Base-by-base conservation (phyloP, 2,329 filamentous ascomycete genomes). In the Fusarium nisikadoi region DNA sequence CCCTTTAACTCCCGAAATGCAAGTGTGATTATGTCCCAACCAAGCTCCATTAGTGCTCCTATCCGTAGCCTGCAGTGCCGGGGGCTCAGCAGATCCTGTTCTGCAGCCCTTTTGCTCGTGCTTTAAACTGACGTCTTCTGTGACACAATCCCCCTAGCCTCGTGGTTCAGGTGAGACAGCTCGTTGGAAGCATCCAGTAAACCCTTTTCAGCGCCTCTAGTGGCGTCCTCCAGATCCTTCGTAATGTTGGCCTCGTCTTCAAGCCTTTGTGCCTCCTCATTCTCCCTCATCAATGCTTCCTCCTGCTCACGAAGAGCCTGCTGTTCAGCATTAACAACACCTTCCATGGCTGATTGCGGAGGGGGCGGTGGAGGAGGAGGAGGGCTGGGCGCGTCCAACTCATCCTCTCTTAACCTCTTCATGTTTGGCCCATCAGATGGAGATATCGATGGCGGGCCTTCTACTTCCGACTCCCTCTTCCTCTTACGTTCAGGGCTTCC, bases 401-500 rank as follows among this genome's bases (percentile, higher is more conserved):
- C 84, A 17, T 85, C 83, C 59, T 88, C 86, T 71, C 86, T 86
- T 56, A 86, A 66, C 17, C 86, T 84, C 80, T 89, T 90, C 33
- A 86, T 79, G 41, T 84, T 87, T 27, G 87, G 88, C n/a, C 85
- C 84, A 72, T 91, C 90, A 3, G 84, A 84, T 2, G 88, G 87
- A 3, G 86, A 88, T 42, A 81, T 76, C 41, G 80, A 83, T 3
- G 83, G 81, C 33, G 85, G 85, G 20, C 82, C 83, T 39, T 71
- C 74, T 9, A 72, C 71, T 41, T 81, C 79, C 2, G 75, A 75
- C n/a, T 80, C 80, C 36, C 91, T 87, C 80, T 94, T 94, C 14
- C 92, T 88, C 80, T 94, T 94, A 53, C 88, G 83, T 31, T 87
- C 86, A 31, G 84, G 80, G 59, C 86, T 86, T 42, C 81, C 82